These are phyloP conservation scores for Diophrys sp. DNA, from an alignment of 73 alveolate species.

Conservation along the genomic window DNA sequence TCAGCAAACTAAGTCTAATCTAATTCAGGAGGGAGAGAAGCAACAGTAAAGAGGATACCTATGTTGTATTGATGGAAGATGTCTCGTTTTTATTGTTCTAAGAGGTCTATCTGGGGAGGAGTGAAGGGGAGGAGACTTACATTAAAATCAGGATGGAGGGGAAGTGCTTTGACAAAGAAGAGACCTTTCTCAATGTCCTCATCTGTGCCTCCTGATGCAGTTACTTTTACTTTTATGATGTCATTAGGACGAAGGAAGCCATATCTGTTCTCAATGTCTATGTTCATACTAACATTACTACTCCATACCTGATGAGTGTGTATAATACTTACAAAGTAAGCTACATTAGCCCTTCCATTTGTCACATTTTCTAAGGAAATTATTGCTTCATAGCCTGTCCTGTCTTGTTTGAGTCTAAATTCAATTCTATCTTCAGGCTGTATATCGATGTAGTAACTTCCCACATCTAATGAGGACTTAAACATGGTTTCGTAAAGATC, in stretches of 20 bases:
- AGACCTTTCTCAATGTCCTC: not conserved
- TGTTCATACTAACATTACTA: no score
- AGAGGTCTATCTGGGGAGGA: not conserved
- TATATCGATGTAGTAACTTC: not conserved
- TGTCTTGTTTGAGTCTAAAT: not conserved
- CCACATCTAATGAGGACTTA: not conserved
- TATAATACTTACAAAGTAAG: not conserved
- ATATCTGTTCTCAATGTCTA: not conserved
- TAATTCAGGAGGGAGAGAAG: not conserved
- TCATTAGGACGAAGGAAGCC: not conserved
- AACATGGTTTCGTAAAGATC: conserved; percentile 7
- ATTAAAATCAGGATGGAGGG: not conserved
- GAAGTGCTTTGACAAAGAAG: not conserved
- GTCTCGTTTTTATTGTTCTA: not conserved
- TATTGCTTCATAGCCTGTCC: not conserved
- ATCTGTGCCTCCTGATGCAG: not conserved
- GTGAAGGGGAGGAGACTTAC: no score
- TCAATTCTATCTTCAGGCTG: not conserved
- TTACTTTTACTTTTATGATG: not conserved
- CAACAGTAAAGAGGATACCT: not conserved
- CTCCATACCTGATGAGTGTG: no score
- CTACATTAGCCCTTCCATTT: not conserved
- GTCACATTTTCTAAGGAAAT: not conserved
- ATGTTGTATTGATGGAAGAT: not conserved
- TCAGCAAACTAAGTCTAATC: conserved; percentile 10